Base-by-base conservation (phyloP, 176 grass and related monocot species). In the Oryza coarctata region DNA sequence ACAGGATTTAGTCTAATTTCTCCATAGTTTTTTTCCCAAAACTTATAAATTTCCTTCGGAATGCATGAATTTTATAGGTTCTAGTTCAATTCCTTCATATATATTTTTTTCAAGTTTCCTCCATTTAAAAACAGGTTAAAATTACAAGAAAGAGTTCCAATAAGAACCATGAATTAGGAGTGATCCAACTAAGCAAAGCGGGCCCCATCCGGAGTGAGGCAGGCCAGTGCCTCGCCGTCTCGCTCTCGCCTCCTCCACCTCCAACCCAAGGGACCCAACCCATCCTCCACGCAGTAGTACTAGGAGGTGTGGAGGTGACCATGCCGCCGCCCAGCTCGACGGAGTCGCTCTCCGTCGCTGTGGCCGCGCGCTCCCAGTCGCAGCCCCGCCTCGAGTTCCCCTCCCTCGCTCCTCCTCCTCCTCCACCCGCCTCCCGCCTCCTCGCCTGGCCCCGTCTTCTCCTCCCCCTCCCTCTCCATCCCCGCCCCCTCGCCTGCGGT, bases 341-440 rank as follows among this genome's bases (percentile, higher is more conserved):
- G 65, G 32, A 41, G 34, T 27, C 52, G 17, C 50, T 80, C 25
- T 39, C 71, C 27, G 43, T 78, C 43, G 11, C 65, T 23, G 14
- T 77, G 1, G 71, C 76, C 26, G 0, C 44, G 44, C 34, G 77
- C 40, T 15, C 40, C 60, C 30, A 35, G 0, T 15, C 73, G 15
- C 75, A 55, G 22, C 47, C 73, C 12, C 72, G 49, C 71, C 40
- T 3, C 33, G 86, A 88, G 32, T 79, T 90, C 32, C 83, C 86
- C 32, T 88, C 83, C 57, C 84, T 88, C 86, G 83, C 39, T 73
- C 84, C 83, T 92, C 36, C 87, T 92, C 76, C 86, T 86, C 75
- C 81, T 17, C 17, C 82, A 86, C 88, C 27, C 68, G 1, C 50
- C 73, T 11, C 33, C 52, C 29, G 3, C 55, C 18, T 22, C 38